Evolutionary conservation across 2,329 filamentous ascomycete species (phyloP).

Genomic region (Monosporascus cannonballus): DNA sequence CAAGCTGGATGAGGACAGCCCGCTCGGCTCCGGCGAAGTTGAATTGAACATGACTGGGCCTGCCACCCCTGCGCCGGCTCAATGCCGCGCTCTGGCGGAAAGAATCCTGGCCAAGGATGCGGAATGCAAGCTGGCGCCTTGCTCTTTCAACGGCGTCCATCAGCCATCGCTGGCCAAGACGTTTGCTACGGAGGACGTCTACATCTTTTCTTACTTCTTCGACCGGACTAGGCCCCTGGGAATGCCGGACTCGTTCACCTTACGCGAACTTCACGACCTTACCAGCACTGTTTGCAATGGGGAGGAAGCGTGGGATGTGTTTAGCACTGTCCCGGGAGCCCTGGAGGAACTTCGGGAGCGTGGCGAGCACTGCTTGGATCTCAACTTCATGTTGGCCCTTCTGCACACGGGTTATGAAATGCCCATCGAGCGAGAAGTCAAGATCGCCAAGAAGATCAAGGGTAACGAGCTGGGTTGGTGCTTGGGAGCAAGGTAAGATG

Average conservation of each 20-base stretch:
- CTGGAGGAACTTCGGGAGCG: conserved; percentile 73
- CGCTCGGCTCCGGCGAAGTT: conserved; percentile 53
- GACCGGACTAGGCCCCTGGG: conserved; percentile 90
- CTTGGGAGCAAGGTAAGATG: conserved; percentile 80
- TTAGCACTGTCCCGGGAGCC: conserved; percentile 69
- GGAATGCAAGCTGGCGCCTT: conserved; percentile 77
- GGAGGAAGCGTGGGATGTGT: conserved; percentile 71
- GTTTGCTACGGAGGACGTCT: conserved; percentile 84
- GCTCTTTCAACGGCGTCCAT: conserved; percentile 96
- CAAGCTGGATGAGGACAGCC: conserved; percentile 58
- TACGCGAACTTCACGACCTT: conserved; percentile 83
- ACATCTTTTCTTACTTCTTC: conserved; percentile 97
- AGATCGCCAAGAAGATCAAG: conserved; percentile 98
- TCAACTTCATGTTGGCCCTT: conserved; percentile 93
- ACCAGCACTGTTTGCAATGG: conserved; percentile 80
- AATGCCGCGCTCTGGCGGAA: conserved; percentile 87
- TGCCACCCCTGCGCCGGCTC: conserved; percentile 64
- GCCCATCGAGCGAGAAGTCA: conserved; percentile 92
- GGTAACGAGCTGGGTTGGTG: conserved; percentile 97
- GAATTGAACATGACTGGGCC: conserved; percentile 88
- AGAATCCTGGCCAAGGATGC: conserved; percentile 85
- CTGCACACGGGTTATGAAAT: conserved; percentile 96
- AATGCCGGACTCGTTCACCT: conserved; percentile 96
- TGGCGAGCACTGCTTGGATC: conserved; percentile 87
- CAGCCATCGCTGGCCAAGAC: conserved; percentile 90